Conservation (phyloP, 352 stramenopile genomes). For the Pythium biforme region DNA sequence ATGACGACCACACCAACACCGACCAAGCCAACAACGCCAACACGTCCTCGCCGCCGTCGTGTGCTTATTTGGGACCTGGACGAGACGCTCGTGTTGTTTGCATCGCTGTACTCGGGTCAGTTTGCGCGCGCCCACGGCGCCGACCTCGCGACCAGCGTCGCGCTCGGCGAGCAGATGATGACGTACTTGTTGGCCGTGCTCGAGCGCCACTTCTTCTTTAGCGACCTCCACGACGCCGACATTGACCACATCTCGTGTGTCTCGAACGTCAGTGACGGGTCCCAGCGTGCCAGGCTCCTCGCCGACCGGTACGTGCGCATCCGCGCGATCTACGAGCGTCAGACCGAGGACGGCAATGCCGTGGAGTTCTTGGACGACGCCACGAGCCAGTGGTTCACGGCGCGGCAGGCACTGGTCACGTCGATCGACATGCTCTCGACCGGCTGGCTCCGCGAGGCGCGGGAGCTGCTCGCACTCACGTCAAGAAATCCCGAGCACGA, state of each 20-base stretch:
- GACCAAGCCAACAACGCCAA: too few relatives aligned
- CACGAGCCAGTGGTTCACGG: constrained; percentile 67
- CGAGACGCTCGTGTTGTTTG: constrained; percentile 81
- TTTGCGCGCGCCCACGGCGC: constrained; percentile 67
- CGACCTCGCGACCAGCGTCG: constrained; percentile 54
- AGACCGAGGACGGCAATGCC: not conserved
- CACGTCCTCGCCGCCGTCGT: constrained; percentile 18
- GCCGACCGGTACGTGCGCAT: constrained; percentile 61
- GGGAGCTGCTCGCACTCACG: constrained; percentile 60
- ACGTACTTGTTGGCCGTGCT: constrained; percentile 75
- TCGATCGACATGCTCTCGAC: constrained; percentile 75
- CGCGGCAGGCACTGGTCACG: constrained; percentile 58
- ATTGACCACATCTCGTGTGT: constrained; percentile 61
- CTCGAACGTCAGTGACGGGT: not conserved
- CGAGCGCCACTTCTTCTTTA: constrained; percentile 85
- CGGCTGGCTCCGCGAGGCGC: constrained; percentile 62
- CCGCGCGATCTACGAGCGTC: constrained; percentile 75
- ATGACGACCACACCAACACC: too few relatives aligned
- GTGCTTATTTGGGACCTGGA: constrained; percentile 86
- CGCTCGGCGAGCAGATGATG: constrained; percentile 84
- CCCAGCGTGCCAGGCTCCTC: constrained; percentile 1
- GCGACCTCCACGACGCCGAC: constrained; percentile 68
- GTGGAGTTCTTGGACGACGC: constrained; percentile 72
- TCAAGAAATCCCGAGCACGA: constrained; percentile 21
- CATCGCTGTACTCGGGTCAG: constrained; percentile 70